Percentiles rank a stretch among this genome's conserved stretches.
phyloP scores from a whole-genome alignment of 768 basidiomycete species.

The Candolleomyces aberdarensis region DNA sequence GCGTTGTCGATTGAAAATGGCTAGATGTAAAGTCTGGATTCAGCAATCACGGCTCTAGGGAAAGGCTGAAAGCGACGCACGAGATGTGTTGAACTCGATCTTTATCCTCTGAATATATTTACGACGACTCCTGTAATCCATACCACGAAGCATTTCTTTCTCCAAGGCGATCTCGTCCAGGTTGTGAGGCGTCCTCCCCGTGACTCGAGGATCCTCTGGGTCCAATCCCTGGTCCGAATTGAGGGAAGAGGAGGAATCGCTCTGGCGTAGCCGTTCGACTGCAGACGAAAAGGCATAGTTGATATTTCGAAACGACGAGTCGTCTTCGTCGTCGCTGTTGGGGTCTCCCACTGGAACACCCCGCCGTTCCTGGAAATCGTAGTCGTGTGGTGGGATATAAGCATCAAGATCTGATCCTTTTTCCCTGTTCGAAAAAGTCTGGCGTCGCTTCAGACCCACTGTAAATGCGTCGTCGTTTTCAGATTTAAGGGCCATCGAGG shows the following conservation, averaged over 20 bases:
- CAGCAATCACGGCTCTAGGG: not conserved
- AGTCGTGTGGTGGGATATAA: not conserved
- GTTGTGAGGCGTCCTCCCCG: not conserved
- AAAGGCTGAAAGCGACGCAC: constrained; percentile 31
- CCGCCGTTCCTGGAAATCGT: not conserved
- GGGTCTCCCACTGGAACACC: not conserved
- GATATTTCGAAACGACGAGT: not conserved
- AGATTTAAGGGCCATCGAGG: no score
- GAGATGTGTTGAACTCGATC: constrained; percentile 74
- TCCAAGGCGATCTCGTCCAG: constrained; percentile 37
- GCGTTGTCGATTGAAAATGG: constrained; percentile 76
- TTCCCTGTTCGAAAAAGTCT: not conserved
- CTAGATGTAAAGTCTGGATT: constrained; percentile 22
- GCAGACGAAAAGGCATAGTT: not conserved
- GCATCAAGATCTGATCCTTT: not conserved
- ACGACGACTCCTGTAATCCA: constrained; percentile 66
- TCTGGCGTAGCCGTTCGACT: not conserved
- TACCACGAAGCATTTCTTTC: constrained; percentile 54
- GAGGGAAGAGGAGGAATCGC: not conserved
- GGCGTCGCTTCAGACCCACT: not conserved
- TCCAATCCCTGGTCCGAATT: not conserved
- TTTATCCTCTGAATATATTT: constrained; percentile 62
- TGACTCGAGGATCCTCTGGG: constrained; percentile 7
- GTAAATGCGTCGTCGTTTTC: no score
- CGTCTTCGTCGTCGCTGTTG: not conserved